phyloP scores from a whole-genome alignment of 2,329 filamentous ascomycete genomes.

The Grosmannia clavigera region DNA sequence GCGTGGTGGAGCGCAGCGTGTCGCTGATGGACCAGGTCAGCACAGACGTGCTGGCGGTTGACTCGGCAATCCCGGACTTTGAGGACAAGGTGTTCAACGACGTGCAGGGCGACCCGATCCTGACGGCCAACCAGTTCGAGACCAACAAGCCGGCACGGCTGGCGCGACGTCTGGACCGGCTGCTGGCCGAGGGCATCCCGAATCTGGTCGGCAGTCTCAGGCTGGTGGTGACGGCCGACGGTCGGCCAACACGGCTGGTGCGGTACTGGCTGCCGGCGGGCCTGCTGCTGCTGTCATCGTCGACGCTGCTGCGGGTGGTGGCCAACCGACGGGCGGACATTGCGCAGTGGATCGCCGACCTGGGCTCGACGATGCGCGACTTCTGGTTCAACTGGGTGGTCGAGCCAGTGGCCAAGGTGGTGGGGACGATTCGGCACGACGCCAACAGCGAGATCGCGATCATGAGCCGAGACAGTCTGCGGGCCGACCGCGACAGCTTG shows the following conservation, averaged over 20 bases:
- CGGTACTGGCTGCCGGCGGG: constrained; percentile 81
- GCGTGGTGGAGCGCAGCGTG: constrained; percentile 66
- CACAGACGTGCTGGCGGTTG: constrained; percentile 52
- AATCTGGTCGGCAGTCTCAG: constrained; percentile 48
- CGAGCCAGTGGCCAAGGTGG: constrained; percentile 67
- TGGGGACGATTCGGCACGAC: constrained; percentile 88
- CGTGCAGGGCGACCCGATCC: constrained; percentile 47
- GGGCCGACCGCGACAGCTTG: constrained; percentile 79
- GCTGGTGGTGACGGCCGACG: constrained; percentile 48
- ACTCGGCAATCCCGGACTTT: constrained; percentile 49
- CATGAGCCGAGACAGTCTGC: constrained; percentile 86
- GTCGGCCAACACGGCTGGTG: constrained; percentile 60
- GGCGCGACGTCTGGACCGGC: constrained; percentile 51
- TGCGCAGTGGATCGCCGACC: constrained; percentile 62
- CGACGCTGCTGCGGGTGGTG: constrained; percentile 70
- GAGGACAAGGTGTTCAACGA: constrained; percentile 53
- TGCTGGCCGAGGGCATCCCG: constrained; percentile 59
- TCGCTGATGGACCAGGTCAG: constrained; percentile 79
- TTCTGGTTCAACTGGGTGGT: constrained; percentile 98
- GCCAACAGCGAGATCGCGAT: constrained; percentile 88
- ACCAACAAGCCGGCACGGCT: constrained; percentile 45
- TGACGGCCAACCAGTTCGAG: constrained; percentile 40
- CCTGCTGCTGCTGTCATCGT: constrained; percentile 65
- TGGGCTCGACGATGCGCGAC: constrained; percentile 68
- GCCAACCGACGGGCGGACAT: constrained; percentile 66